phyloP scores from a whole-genome alignment of 2,329 filamentous ascomycete genomes.

The Paecilomyces dactylethromorphus region DNA sequence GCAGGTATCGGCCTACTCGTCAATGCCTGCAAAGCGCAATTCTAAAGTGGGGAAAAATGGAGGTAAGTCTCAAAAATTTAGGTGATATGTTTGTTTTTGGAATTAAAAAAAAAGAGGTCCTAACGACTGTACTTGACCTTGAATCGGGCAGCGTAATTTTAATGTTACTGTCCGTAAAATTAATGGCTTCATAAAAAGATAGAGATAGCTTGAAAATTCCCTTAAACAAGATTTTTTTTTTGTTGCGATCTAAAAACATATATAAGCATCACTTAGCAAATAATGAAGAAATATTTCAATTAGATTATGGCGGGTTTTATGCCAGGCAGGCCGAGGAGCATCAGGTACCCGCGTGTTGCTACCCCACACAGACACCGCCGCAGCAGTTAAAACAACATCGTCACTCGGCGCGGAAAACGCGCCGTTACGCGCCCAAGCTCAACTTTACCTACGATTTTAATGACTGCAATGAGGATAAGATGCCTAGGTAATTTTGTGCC shows the following conservation, averaged over 20 bases:
- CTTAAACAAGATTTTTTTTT: no score
- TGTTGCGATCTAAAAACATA: not conserved
- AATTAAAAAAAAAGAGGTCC: not conserved
- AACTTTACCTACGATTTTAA: conserved; percentile 17
- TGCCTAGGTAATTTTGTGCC: conserved; percentile 28
- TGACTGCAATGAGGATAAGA: conserved; percentile 21
- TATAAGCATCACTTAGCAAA: not conserved
- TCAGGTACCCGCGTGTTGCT: not conserved
- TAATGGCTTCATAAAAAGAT: not conserved
- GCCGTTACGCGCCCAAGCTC: conserved; percentile 21
- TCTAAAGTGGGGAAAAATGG: conserved; percentile 10
- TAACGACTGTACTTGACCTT: not conserved
- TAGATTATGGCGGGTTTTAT: not conserved
- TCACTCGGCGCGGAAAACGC: conserved; percentile 26
- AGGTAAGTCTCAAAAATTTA: not conserved
- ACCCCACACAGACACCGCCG: not conserved
- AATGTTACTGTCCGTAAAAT: not conserved
- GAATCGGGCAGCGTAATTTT: not conserved
- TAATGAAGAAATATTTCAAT: not conserved
- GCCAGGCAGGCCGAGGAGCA: not conserved
- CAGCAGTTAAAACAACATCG: not conserved
- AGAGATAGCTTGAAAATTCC: not conserved
- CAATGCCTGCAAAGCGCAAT: conserved; percentile 30
- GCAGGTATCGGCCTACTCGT: conserved; percentile 30
- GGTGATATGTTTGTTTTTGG: not conserved